Evolutionary conservation across 495 filamentous ascomycete species (phyloP).

Genomic region (Cryomyces minteri): DNA sequence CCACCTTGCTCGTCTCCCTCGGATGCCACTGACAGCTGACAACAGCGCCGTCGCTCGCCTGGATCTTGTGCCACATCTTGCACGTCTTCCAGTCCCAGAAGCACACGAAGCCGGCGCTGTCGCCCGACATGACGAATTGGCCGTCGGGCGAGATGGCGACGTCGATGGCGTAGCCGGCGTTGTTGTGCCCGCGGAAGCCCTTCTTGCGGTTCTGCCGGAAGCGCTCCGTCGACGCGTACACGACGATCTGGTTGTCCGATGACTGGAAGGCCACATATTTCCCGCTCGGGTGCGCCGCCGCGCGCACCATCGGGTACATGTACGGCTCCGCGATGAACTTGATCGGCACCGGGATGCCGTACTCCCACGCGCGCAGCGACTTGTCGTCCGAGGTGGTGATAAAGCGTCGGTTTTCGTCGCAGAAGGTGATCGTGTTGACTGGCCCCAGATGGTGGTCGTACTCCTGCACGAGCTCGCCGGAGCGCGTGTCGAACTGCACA

Average conservation of each 20-base stretch:
- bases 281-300: conserved; percentile 64
- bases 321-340: conserved; percentile 86
- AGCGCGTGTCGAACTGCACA: conserved; percentile 85
- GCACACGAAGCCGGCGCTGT: conserved; percentile 71
- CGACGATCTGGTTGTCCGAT: conserved; percentile 88
- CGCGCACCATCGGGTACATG: conserved; percentile 83
- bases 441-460: conserved; percentile 95
- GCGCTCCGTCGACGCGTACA: conserved; percentile 82
- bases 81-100: conserved; percentile 99
- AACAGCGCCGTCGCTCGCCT: conserved; percentile 60
- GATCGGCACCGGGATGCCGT: conserved; percentile 84
- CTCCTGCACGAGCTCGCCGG: conserved; percentile 75
- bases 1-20: conserved; percentile 85
- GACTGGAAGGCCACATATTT: conserved; percentile 89
- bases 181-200: conserved; percentile 87
- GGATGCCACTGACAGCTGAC: conserved; percentile 83
- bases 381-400: conserved; percentile 97
- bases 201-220: conserved; percentile 97
- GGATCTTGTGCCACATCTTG: conserved; percentile 93
- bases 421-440: conserved; percentile 96
- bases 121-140: conserved; percentile 68
- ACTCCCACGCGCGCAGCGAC: conserved; percentile 90
- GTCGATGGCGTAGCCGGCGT: conserved; percentile 82
- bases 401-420: conserved; percentile 86
- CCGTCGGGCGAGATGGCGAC: conserved; percentile 79